phyloP scores from a whole-genome alignment of 257 asterid species.

The Fraxinus quadrangulata region DNA sequence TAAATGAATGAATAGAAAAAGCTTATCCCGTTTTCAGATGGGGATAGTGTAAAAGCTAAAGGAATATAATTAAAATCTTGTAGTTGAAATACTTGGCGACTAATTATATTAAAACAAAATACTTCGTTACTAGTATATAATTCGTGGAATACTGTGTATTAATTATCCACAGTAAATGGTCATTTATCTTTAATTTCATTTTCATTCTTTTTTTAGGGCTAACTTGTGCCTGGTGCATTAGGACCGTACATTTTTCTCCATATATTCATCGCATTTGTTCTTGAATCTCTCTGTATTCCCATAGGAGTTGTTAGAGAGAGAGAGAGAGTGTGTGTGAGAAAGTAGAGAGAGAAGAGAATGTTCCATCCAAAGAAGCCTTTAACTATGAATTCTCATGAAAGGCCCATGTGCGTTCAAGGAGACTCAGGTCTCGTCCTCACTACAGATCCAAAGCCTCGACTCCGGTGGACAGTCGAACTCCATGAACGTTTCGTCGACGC shows the following conservation, averaged over 20 bases:
- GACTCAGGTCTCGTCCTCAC: slow-evolving; percentile 95
- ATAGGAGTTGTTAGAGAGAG: slow-evolving; percentile 20
- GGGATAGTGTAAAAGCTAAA: too few species aligned
- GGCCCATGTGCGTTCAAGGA: slow-evolving; percentile 52
- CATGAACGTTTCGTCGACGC: slow-evolving; percentile 95
- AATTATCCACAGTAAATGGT: too few species aligned
- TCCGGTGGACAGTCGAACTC: slow-evolving; percentile 91
- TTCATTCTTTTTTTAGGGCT: slow-evolving; percentile 12
- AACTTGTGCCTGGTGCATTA: slow-evolving; percentile 23
- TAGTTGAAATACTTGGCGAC: too few species aligned
- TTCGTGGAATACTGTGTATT: too few species aligned
- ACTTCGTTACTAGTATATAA: too few species aligned
- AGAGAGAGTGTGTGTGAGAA: slow-evolving; percentile 6
- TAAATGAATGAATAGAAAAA: too few species aligned
- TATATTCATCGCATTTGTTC: slow-evolving; percentile 41
- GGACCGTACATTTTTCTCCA: slow-evolving; percentile 45
- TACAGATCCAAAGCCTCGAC: slow-evolving; percentile 93
- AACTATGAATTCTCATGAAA: slow-evolving; percentile 46
- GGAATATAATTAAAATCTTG: too few species aligned
- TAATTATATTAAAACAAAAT: too few species aligned
- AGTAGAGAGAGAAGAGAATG: slow-evolving; percentile 33
- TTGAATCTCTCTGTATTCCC: slow-evolving; percentile 28
- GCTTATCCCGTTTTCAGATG: too few species aligned
- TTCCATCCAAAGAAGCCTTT: slow-evolving; percentile 59
- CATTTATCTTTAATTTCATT: background rate